Conservation (phyloP, 2,329 filamentous ascomycete genomes). For the Calonectria ilicicola region DNA sequence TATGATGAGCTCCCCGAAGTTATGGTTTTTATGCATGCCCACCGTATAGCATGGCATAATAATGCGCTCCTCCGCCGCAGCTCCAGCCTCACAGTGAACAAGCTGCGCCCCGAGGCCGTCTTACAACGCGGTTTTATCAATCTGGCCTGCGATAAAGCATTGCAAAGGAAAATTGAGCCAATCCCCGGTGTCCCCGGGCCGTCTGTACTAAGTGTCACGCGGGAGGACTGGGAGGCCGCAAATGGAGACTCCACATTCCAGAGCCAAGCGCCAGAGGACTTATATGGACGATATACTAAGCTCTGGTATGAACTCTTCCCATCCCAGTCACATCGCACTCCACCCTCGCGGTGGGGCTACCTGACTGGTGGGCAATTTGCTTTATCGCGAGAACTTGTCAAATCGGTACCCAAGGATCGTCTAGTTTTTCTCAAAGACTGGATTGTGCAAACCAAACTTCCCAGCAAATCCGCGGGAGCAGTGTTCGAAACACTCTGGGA, state of each 20-base stretch:
- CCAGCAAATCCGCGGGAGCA: slow-evolving; percentile 5
- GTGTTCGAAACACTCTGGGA: slow-evolving; percentile 20
- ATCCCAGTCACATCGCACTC: background rate
- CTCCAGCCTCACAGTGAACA: slow-evolving; percentile 12
- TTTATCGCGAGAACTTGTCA: background rate
- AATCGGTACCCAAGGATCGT: background rate
- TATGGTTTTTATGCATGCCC: slow-evolving; percentile 19
- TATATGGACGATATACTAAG: background rate
- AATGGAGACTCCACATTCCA: background rate
- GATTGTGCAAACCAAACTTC: background rate
- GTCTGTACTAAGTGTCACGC: background rate
- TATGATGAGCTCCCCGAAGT: slow-evolving; percentile 6
- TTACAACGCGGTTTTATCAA: slow-evolving; percentile 5
- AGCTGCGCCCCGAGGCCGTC: slow-evolving; percentile 3
- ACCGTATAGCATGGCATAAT: slow-evolving; percentile 19
- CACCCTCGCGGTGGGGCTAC: background rate
- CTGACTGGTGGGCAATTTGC: slow-evolving; percentile 10
- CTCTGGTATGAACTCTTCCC: slow-evolving; percentile 6
- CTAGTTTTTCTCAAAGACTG: slow-evolving; percentile 4
- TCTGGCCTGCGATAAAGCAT: slow-evolving; percentile 6
- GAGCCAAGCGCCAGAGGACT: background rate
- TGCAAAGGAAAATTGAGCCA: background rate
- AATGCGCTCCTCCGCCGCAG: slow-evolving; percentile 15
- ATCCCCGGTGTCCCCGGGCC: background rate
- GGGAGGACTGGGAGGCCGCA: slow-evolving; percentile 2